Evolutionary conservation across 2,329 filamentous ascomycete species (phyloP).

Genomic region (Fusarium napiforme): DNA sequence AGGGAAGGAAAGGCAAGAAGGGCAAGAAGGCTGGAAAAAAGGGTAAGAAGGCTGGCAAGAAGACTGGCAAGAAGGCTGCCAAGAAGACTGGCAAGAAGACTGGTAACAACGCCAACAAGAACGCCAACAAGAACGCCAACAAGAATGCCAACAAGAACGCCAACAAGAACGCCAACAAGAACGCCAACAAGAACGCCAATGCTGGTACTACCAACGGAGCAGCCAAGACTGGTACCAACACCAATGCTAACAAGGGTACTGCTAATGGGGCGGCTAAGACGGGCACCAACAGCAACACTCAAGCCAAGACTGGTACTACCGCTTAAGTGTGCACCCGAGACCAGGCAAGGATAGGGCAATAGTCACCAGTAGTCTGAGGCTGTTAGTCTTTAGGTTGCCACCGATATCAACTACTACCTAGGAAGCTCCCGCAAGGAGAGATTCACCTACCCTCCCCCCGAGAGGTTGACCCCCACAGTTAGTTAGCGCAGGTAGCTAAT

Average conservation of each 20-base stretch:
- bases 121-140: neutral
- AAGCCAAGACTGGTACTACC: neutral
- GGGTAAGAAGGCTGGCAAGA: neutral
- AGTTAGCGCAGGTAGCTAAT: neutral
- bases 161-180: no score
- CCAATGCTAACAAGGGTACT: neutral
- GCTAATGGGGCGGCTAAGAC: neutral
- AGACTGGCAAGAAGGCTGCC: neutral
- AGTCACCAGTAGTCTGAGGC: neutral
- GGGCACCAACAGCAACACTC: neutral
- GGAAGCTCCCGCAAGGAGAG: neutral
- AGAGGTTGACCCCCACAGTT: neutral
- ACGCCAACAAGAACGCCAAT: neutral
- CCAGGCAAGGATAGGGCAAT: neutral
- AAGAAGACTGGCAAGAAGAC: neutral
- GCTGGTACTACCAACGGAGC: neutral
- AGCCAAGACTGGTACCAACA: neutral
- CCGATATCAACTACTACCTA: accelerated
- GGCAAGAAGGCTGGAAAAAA: neutral
- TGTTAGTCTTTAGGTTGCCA: neutral
- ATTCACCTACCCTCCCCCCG: neutral
- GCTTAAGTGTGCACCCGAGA: neutral
- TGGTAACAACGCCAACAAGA: neutral
- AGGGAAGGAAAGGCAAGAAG: neutral
- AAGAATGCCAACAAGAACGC: no score